Conservation (phyloP, 768 basidiomycete genomes). For the Pilatotrama ljubarskyi region DNA sequence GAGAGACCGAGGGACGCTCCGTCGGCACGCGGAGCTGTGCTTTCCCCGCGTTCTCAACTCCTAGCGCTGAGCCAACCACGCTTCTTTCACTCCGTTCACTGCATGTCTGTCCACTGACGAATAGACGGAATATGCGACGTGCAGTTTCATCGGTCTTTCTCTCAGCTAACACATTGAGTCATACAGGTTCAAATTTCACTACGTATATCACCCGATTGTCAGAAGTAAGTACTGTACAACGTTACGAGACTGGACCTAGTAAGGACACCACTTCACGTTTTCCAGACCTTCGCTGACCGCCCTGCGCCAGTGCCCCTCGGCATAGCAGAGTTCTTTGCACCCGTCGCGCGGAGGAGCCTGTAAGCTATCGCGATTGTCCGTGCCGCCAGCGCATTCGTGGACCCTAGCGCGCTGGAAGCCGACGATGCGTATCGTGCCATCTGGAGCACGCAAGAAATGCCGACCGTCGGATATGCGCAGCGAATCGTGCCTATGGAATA, state of each 20-base stretch:
- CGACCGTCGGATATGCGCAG: conserved; percentile 21
- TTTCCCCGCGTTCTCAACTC: neutral
- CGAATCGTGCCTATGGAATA: conserved; percentile 18
- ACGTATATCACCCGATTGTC: too few species aligned
- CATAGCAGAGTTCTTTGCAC: conserved; percentile 7
- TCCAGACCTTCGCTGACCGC: neutral
- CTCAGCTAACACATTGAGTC: too few species aligned
- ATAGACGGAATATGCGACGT: too few species aligned
- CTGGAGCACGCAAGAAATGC: conserved; percentile 35
- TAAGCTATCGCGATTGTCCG: neutral
- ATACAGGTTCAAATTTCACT: too few species aligned
- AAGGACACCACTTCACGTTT: neutral
- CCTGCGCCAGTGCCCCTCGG: neutral
- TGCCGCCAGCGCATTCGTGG: conserved; percentile 30
- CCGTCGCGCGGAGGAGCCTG: neutral
- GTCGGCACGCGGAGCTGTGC: neutral
- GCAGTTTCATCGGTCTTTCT: too few species aligned
- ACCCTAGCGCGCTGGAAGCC: conserved; percentile 36
- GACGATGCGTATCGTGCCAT: conserved; percentile 36
- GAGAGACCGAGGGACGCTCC: neutral
- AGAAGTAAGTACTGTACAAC: neutral
- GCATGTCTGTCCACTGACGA: too few species aligned
- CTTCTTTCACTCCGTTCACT: too few species aligned
- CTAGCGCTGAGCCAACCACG: neutral
- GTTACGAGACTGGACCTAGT: neutral